These are phyloP conservation scores for Suillus weaverae DNA, from an alignment of 768 basidiomycete genomes.

Conservation along the genomic window DNA sequence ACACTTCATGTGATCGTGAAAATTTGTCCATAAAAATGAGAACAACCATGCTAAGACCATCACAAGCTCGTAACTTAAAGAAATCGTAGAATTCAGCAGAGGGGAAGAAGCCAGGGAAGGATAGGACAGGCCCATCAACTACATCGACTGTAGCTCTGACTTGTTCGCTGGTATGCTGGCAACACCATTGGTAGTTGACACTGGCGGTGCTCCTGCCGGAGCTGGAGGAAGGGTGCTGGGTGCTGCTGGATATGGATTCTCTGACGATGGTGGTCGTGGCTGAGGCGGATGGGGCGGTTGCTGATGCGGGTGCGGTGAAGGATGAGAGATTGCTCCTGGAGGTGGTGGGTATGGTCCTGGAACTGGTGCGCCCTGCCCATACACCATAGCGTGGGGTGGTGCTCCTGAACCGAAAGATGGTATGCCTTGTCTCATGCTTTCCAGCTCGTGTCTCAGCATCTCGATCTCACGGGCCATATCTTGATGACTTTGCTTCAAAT, in stretches of 20 bases:
- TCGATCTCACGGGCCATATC: conserved; percentile 81
- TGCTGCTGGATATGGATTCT: conserved; percentile 52
- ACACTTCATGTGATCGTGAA: conserved; percentile 25
- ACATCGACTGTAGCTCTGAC: conserved; percentile 44
- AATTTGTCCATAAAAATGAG: conserved; percentile 27
- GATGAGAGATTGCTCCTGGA: conserved; percentile 45
- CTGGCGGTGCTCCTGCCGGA: conserved; percentile 11
- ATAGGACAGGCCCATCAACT: conserved; percentile 9
- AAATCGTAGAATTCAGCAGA: conserved; percentile 9
- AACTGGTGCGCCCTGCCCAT: conserved; percentile 48
- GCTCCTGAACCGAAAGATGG: conserved; percentile 50
- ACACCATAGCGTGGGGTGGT: conserved; percentile 50
- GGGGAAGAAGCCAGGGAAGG: conserved; percentile 8
- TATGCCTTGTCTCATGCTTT: conserved; percentile 57
- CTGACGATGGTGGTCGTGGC: conserved; percentile 61
- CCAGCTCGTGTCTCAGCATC: conserved; percentile 73
- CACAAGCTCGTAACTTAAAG: conserved; percentile 1
- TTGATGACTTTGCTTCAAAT: conserved; percentile 74
- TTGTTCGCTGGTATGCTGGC: conserved; percentile 38
- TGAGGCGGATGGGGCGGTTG: conserved; percentile 35
- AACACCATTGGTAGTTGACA: conserved; percentile 43
- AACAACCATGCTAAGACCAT: conserved; percentile 17
- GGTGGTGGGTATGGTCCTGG: conserved; percentile 47
- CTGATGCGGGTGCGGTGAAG: conserved; percentile 32
- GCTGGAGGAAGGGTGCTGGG: conserved; percentile 30